phyloP scores from a whole-genome alignment of 306 rosid species.

The Cucumis sativus region DNA sequence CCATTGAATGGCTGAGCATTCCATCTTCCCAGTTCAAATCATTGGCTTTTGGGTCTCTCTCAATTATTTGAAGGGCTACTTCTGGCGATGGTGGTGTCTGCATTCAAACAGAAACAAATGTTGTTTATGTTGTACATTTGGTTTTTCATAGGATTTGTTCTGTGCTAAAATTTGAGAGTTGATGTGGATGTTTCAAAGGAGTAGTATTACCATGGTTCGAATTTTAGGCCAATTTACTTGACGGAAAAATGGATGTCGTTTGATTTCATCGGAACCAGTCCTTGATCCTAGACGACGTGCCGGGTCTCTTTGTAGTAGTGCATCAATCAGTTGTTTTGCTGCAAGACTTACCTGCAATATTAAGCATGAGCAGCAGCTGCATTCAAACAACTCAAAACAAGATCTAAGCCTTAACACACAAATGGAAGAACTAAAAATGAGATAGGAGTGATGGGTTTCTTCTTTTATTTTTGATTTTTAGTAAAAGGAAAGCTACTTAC shows the following conservation, averaged over 20 bases:
- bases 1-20: not conserved
- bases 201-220: slow-evolving; percentile 61
- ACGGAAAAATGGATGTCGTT: slow-evolving; percentile 77
- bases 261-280: slow-evolving; percentile 75
- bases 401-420: not conserved
- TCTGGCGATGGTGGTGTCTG: slow-evolving; percentile 12
- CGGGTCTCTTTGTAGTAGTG: slow-evolving; percentile 81
- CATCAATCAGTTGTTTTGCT: slow-evolving; percentile 81
- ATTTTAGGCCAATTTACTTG: slow-evolving; percentile 86
- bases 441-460: not conserved
- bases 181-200: not conserved
- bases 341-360: slow-evolving; percentile 72
- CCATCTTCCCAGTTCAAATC: slow-evolving; percentile 7
- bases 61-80: slow-evolving; percentile 4
- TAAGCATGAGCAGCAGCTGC: not conserved
- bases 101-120: slow-evolving; percentile 1
- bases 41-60: not conserved
- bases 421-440: not conserved
- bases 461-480: no score
- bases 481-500: slow-evolving; percentile 18
- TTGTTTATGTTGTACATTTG: not conserved
- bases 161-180: not conserved
- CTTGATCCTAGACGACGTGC: slow-evolving; percentile 55
- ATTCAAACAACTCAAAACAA: not conserved
- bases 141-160: not conserved